A percentile compares a stretch with the other conserved stretches of the same genome.
phyloP scores from a whole-genome alignment of 2,329 filamentous ascomycete genomes.

The Apiospora phragmitis region DNA sequence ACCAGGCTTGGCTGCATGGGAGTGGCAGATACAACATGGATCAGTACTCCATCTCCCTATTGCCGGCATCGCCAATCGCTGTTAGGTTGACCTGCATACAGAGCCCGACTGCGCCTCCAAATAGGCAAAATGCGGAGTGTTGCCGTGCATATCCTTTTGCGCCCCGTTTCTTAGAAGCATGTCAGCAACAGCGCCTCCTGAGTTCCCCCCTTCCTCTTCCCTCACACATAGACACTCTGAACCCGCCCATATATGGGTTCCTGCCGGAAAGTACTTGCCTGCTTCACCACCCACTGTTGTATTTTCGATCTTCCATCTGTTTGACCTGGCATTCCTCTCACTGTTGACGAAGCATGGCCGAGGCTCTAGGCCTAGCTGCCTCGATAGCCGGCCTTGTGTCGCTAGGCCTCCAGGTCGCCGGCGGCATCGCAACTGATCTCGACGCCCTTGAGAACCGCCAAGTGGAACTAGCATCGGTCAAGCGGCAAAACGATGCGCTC shows the following conservation, averaged over 20 bases:
- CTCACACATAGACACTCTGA: background rate
- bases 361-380: conserved; percentile 18
- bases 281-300: background rate
- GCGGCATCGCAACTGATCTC: background rate
- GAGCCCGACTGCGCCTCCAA: background rate
- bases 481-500: conserved; percentile 6
- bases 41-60: too few species aligned
- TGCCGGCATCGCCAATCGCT: too few species aligned
- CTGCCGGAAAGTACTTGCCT: background rate
- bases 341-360: conserved; percentile 15
- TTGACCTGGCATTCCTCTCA: background rate
- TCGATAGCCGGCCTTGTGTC: conserved; percentile 12
- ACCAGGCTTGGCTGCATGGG: too few species aligned
- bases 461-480: background rate
- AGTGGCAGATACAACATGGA: too few species aligned
- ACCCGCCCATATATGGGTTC: background rate
- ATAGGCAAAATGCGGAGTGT: background rate
- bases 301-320: background rate
- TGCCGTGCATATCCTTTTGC: background rate
- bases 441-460: conserved; percentile 3
- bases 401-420: conserved; percentile 3
- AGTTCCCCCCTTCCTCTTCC: background rate
- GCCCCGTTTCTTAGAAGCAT: background rate
- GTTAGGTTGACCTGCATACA: background rate
- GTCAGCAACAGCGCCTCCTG: background rate